Percentiles rank a stretch among this genome's conserved stretches.
These are phyloP conservation scores for Filosporella fistucella DNA, from an alignment of 495 filamentous ascomycete genomes.

Conservation along the genomic window DNA sequence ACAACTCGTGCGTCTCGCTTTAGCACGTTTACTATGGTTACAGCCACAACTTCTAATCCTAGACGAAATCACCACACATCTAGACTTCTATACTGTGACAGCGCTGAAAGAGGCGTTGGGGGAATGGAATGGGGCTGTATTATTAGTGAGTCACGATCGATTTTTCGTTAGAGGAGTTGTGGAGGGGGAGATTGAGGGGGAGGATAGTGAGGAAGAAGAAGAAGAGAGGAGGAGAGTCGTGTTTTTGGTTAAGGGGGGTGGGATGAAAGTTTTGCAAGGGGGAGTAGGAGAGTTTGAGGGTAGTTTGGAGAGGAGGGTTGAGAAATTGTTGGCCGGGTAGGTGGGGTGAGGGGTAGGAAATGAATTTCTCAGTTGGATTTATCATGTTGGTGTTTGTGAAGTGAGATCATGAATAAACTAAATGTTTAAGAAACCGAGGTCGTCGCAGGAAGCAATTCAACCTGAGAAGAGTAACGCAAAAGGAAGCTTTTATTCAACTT, in stretches of 20 bases:
- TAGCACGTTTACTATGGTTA: slow-evolving; percentile 63
- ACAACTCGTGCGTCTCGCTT: slow-evolving; percentile 71
- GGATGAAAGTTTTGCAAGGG: slow-evolving; percentile 46
- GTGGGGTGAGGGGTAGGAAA: too few relatives aligned
- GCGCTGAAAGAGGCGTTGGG: slow-evolving; percentile 62
- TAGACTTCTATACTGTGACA: slow-evolving; percentile 72
- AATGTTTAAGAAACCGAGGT: too few relatives aligned
- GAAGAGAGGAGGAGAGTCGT: slow-evolving; percentile 46
- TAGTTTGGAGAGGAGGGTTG: slow-evolving; percentile 54
- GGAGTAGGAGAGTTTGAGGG: slow-evolving; percentile 64
- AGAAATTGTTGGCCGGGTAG: slow-evolving; percentile 39
- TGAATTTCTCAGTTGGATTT: too few relatives aligned
- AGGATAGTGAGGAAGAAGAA: slow-evolving; percentile 35
- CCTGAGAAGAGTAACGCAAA: too few relatives aligned
- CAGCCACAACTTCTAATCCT: slow-evolving; percentile 71
- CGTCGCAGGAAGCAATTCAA: too few relatives aligned
- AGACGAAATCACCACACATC: slow-evolving; percentile 82
- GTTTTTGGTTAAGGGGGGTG: slow-evolving; percentile 53
- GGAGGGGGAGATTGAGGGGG: slow-evolving; percentile 51
- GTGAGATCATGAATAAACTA: too few relatives aligned
- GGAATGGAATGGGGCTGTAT: slow-evolving; percentile 63
- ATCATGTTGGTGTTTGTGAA: too few relatives aligned
- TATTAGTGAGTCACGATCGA: slow-evolving; percentile 73
- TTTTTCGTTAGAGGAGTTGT: slow-evolving; percentile 67
- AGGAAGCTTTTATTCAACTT: too few relatives aligned